Evolutionary conservation across 176 grass and related monocot genomes (phyloP), one percentile per base, ranked within the genome.

Genomic region (Thalia dealbata): DNA sequence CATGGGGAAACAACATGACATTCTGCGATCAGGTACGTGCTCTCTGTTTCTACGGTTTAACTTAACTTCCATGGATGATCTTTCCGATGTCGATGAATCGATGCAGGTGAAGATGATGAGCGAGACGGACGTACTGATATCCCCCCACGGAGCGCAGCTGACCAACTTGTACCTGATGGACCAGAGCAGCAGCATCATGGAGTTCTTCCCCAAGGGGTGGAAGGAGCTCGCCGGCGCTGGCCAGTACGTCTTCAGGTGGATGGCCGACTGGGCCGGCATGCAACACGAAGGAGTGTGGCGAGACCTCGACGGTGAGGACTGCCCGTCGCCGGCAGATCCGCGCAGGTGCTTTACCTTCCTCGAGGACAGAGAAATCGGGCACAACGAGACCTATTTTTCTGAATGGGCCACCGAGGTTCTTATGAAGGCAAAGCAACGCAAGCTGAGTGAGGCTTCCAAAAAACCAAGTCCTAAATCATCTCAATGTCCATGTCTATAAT

Each of bases 141-240:
- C 88, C 1, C 35, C 88, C 5, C 91, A 96, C 9, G 88, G 91
- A 18, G 91, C 85, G 5, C 91, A 88, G 83, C 61, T 96, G 83
- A 81, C 86, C 2, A 96, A 91, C 76, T 21, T 83, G 67, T 7
- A 86, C 25, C 91, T 96, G 65, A 96, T 91, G 91, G 88, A 91
- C 7, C 67, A 76, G 76, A 84, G 76, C 59, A 89, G 81, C 74
- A 91, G 83, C 82, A 10, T 91, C 11, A 88, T 96, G 91, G 91
- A 96, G 61, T 88, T 96, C 55, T 96, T 82, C 71, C 88, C 83
- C 0, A 76, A 82, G 61, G 86, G 91, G 0, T 96, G 91, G 91
- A 76, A 70, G 50, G 75, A 96, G 56, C 18, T 79, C 3, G 88
- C 88, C 0, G 88, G 83, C 0, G 43, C 55, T 0, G 81, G 88